These are phyloP conservation scores for Lodderomyces elongisporus DNA, from an alignment of 1,139 yeast species.

Conservation along the genomic window DNA sequence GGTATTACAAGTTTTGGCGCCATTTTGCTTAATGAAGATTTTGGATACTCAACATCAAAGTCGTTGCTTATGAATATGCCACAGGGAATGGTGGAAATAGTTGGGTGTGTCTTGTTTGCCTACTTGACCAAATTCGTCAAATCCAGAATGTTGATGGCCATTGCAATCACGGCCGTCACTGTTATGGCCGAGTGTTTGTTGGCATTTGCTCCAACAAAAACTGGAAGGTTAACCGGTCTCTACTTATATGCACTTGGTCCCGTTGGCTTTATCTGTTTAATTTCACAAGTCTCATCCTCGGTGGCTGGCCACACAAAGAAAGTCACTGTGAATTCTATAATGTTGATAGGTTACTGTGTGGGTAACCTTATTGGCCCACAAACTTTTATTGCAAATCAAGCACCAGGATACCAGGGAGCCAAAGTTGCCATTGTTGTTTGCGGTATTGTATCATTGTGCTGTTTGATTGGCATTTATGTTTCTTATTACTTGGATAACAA, in stretches of 20 bases:
- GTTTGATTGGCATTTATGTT: constrained; percentile 21
- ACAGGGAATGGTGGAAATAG: constrained; percentile 34
- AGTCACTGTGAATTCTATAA: constrained; percentile 53
- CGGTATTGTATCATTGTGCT: constrained; percentile 20
- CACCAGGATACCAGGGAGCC: constrained; percentile 50
- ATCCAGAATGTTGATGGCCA: constrained; percentile 39
- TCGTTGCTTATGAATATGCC: constrained; percentile 33
- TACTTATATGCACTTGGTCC: constrained; percentile 22
- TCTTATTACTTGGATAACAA: constrained; percentile 27
- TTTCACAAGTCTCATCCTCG: constrained; percentile 51
- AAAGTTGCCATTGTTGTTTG: constrained; percentile 34
- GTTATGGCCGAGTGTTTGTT: constrained; percentile 41
- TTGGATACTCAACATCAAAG: constrained; percentile 33
- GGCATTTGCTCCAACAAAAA: constrained; percentile 36
- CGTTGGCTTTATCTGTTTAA: constrained; percentile 43
- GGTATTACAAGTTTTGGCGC: constrained; percentile 39
- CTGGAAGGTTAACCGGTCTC: constrained; percentile 42
- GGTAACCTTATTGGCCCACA: constrained; percentile 75
- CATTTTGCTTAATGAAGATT: constrained; percentile 38
- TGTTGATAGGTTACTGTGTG: constrained; percentile 58
- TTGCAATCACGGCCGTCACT: constrained; percentile 31
- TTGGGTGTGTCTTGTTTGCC: constrained; percentile 37
- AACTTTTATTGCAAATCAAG: constrained; percentile 48
- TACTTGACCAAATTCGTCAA: constrained; percentile 22
- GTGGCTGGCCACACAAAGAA: constrained; percentile 71